Conservation (phyloP, 2,329 filamentous ascomycete species). For the Pseudodiploospora longispora region DNA sequence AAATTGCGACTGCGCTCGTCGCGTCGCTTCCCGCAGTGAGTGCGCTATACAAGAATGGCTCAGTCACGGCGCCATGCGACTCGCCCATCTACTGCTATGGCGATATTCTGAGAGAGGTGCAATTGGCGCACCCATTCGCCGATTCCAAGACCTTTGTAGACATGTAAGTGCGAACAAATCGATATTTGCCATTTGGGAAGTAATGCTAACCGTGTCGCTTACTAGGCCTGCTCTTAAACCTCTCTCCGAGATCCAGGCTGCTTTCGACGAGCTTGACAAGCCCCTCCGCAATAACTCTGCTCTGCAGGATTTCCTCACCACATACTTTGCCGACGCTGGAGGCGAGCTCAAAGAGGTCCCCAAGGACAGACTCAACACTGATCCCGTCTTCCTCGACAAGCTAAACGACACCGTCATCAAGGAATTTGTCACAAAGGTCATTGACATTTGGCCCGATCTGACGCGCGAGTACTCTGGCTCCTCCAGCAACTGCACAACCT, state of each 20-base stretch:
- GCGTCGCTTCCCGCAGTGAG: conserved; percentile 17
- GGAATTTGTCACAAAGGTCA: conserved; percentile 56
- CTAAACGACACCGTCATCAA: conserved; percentile 50
- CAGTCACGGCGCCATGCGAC: conserved; percentile 55
- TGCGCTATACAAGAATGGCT: conserved; percentile 52
- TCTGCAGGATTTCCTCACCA: conserved; percentile 52
- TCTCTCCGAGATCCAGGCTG: conserved; percentile 51
- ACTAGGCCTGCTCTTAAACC: conserved; percentile 50
- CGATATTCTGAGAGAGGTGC: conserved; percentile 52
- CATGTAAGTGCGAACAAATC: conserved; percentile 39
- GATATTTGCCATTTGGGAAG: neutral
- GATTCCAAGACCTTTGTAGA: conserved; percentile 68
- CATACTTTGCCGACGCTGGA: conserved; percentile 56
- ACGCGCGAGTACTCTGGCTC: conserved; percentile 50
- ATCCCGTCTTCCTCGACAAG: conserved; percentile 49
- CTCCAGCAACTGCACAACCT: conserved; percentile 46
- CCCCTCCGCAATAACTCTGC: conserved; percentile 56
- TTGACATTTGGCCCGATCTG: conserved; percentile 61
- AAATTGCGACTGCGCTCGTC: neutral
- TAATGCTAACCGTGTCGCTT: neutral
- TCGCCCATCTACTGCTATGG: conserved; percentile 61
- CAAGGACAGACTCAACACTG: conserved; percentile 40
- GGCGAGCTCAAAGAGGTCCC: conserved; percentile 52
- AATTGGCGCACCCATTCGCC: conserved; percentile 54
- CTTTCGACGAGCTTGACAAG: conserved; percentile 50